A percentile compares a stretch with the other conserved stretches of the same genome.
Evolutionary conservation across 2,329 filamentous ascomycete genomes (phyloP).

Genomic region (Aspergillus aculeatinus): DNA sequence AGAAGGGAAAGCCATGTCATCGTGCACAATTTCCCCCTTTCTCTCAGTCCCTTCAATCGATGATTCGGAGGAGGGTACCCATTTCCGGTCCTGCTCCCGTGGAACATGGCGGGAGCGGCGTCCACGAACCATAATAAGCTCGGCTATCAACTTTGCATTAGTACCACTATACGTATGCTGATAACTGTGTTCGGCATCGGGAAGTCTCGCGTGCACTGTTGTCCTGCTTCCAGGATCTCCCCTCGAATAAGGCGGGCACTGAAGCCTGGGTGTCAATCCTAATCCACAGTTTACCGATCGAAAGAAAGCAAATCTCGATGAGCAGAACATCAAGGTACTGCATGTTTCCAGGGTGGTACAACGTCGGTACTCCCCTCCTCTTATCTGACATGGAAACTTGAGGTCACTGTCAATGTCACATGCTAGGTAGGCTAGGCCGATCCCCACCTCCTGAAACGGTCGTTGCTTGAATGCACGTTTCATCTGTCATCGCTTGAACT

Average conservation of each 20-base stretch:
- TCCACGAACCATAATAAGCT: not conserved
- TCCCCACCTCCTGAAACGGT: not conserved
- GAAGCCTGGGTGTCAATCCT: not conserved
- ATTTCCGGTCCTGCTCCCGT: not conserved
- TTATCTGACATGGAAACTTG: not conserved
- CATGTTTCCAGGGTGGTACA: not conserved
- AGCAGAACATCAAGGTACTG: not conserved
- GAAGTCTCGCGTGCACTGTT: not conserved
- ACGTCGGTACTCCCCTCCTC: not conserved
- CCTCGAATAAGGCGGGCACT: not conserved
- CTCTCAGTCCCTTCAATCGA: too few relatives aligned
- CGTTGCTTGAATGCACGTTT: not conserved
- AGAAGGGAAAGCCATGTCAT: not conserved
- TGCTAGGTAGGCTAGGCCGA: not conserved
- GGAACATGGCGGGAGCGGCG: not conserved
- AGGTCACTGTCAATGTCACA: not conserved
- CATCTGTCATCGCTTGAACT: not conserved
- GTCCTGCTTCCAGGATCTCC: too few relatives aligned
- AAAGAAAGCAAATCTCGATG: not conserved
- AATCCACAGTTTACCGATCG: not conserved
- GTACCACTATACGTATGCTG: not conserved
- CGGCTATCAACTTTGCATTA: not conserved
- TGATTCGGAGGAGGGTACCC: not conserved
- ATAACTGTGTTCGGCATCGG: not conserved
- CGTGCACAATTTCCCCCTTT: not conserved